These are phyloP conservation scores for Ganoderma meredithae DNA, from an alignment of 1,284 basidiomycete species.

Conservation along the genomic window DNA sequence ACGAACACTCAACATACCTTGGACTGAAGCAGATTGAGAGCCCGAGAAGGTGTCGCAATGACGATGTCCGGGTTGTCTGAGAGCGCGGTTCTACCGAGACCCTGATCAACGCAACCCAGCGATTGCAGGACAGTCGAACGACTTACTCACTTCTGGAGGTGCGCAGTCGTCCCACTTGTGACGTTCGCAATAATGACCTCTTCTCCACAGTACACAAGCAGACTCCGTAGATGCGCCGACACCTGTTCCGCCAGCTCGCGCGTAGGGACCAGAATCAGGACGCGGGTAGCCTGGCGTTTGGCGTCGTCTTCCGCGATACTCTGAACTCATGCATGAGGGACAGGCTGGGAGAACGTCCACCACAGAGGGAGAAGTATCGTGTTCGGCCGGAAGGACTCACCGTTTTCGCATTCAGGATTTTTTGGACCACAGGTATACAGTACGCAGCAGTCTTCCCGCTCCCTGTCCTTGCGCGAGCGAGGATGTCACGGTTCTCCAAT, in stretches of 20 bases:
- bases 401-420: slow-evolving; percentile 83
- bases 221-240: slow-evolving; percentile 68
- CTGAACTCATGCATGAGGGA: slow-evolving; percentile 15
- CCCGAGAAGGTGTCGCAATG: slow-evolving; percentile 90
- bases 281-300: slow-evolving; percentile 70
- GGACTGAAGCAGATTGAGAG: slow-evolving; percentile 80
- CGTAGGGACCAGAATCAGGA: slow-evolving; percentile 92
- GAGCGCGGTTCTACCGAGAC: slow-evolving; percentile 67
- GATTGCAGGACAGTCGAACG: neutral
- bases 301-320: slow-evolving; percentile 42
- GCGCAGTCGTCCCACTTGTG: slow-evolving; percentile 76
- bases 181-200: slow-evolving; percentile 82
- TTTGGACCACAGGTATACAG: slow-evolving; percentile 90
- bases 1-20: slow-evolving; percentile 56
- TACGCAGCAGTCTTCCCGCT: slow-evolving; percentile 99
- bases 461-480: slow-evolving; percentile 94
- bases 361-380: neutral
- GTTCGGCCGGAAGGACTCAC: slow-evolving; percentile 54
- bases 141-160: slow-evolving; percentile 77
- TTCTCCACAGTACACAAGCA: slow-evolving; percentile 81
- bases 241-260: slow-evolving; percentile 95
- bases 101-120: neutral
- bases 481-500: slow-evolving; percentile 90
- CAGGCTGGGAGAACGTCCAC: neutral
- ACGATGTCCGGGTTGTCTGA: slow-evolving; percentile 93